Base-by-base conservation (phyloP, 2,329 filamentous ascomycete genomes). In the Cladosporium velox region DNA sequence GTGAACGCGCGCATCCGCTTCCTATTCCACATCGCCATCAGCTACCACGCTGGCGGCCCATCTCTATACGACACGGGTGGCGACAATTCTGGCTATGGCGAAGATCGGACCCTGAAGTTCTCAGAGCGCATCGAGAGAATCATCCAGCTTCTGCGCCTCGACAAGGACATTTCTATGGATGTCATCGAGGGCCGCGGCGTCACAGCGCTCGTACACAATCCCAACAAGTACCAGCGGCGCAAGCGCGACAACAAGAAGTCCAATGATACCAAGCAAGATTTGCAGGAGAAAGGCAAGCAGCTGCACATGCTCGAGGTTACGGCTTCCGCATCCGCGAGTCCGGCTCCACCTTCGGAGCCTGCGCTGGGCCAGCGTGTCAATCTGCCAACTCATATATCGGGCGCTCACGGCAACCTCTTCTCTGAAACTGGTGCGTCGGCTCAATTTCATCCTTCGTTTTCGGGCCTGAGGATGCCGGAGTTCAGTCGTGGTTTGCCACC, bases 91-190 rank as follows among this genome's bases (percentile, higher is more conserved):
- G 71, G 71, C 44, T 73, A 72, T 52, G 69, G 69, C 32, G 59
- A 68, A 34, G 70, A 72, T 41, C 64, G 41, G 41, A 65, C n/a
- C 5, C 18, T 70, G 63, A 65, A 26, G 10, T 70, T 69, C 54
- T 64, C 65, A 1, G 61, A 65, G 15, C 67, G 71, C 8, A 68
- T 72, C 47, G 66, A 65, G 24, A 51, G 59, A 14, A 65, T 69
- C 38, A 65, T 60, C 15, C 55, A 60, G 28, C 57, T 65, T 3
- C 15, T 65, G 26, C 28, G 52, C 52, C 35, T 52, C 47, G 66
- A 73, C 59, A 73, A 73, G 65, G 66, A 70, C 30, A 67, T 71
- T 18, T 67, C 67, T 24, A 72, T 72, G 67, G 67, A 72, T 52
- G 70, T 72, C 15, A 67, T 73, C 34, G 71, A 72, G 51, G 71